Evolutionary conservation across 2,329 filamentous ascomycete genomes (phyloP), one percentile per base, ranked within the genome.

Genomic region (Colletotrichum theobromicola): DNA sequence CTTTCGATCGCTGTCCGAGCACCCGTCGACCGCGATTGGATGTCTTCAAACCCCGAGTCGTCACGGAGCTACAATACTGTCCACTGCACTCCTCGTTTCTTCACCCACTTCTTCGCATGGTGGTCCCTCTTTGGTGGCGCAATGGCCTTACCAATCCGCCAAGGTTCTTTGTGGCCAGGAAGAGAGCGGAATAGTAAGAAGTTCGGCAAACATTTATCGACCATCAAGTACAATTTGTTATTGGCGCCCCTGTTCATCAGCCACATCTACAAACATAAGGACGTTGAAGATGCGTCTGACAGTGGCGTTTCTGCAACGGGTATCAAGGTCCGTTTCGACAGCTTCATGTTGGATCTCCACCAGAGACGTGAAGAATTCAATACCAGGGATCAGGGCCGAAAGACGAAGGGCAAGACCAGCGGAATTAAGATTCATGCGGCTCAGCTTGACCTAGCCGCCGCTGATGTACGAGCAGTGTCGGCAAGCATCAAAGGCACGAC

Each of bases 201-300:
- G 82, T 99, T 99, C 82, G 96, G 96, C 16, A 92, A 97, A 64
- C 97, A 99, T 84, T 87, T 99, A 76, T 96, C 95, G n/a, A 99
- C 97, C 10, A 96, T 99, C 87, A 99, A 99, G 87, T 98, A 98
- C 86, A 98, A 96, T 76, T 86, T 99, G 26, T 89, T 98, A 4
- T 88, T 99, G 18, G 98, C 97, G 3, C 97, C 97, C 0, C 86
- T 99, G 3, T 99, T 98, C 83, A 91, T 99, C 76, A 97, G 96
- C 78, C 97, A 99, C 79, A 95, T 99, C 35, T 99, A 99, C 87
- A 98, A 98, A 83, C 97, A 99, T 86, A 98, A 98, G 82, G 97
- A 99, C 80, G 92, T 92, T 0, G 96, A 98, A 80, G 95, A 98
- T 75, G 94, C 95, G 80, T 89, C 91, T 0, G 93, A 96, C 76